These are phyloP conservation scores for Reticulascus tulasneorum DNA, from an alignment of 2,329 filamentous ascomycete species.

Conservation along the genomic window DNA sequence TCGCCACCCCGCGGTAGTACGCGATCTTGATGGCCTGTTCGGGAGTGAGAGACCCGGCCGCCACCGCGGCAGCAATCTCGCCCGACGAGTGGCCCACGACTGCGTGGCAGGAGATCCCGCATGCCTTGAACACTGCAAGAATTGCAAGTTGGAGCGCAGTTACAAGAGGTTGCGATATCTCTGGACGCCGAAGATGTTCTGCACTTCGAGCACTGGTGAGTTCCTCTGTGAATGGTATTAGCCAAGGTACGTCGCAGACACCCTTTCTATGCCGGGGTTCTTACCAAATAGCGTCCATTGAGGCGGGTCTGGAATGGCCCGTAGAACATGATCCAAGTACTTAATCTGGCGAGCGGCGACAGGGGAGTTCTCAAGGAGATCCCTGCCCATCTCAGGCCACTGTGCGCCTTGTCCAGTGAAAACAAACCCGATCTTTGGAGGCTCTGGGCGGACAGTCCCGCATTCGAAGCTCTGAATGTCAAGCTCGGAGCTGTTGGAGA, in stretches of 20 bases:
- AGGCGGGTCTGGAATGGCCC: conserved; percentile 6
- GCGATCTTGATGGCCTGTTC: conserved; percentile 1
- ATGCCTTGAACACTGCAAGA: conserved; percentile 20
- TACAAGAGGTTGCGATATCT: conserved; percentile 33
- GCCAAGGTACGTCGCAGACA: too few species aligned
- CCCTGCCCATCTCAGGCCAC: conserved; percentile 36
- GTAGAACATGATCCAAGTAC: conserved; percentile 15
- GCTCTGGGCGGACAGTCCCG: conserved; percentile 10
- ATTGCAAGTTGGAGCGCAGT: conserved; percentile 31
- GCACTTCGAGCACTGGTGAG: conserved; percentile 13
- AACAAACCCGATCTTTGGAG: conserved; percentile 13
- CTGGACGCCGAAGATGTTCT: conserved; percentile 15
- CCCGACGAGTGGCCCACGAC: conserved; percentile 15
- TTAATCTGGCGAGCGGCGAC: too few species aligned
- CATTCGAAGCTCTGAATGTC: neutral
- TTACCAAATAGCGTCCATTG: conserved; percentile 16
- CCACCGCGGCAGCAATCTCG: conserved; percentile 14
- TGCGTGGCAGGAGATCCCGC: conserved; percentile 1
- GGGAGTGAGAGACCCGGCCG: conserved; percentile 11
- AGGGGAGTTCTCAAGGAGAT: conserved; percentile 3
- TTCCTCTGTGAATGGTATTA: too few species aligned
- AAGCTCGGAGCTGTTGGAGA: conserved; percentile 1
- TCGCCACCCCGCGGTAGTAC: too few species aligned
- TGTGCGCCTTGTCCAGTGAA: conserved; percentile 45
- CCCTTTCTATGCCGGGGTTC: too few species aligned